Evolutionary conservation across 2,329 filamentous ascomycete species (phyloP).

Genomic region (Furcasterigmium sp.): DNA sequence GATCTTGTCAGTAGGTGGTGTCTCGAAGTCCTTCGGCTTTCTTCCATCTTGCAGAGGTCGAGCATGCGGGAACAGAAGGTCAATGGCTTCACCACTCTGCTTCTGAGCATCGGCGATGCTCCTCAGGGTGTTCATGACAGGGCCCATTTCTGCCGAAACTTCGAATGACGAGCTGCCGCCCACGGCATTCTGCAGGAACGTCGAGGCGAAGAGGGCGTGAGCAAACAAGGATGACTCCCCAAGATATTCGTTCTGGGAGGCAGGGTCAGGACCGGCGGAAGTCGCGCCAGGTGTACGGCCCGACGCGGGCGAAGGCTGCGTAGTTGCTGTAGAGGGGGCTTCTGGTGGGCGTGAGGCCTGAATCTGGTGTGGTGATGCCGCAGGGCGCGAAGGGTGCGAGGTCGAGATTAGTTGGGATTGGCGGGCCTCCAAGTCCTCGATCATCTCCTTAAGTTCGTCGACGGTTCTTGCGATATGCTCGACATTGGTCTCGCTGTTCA

Average conservation of each 20-base stretch:
- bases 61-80: neutral
- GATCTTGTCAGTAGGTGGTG: neutral
- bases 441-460: slow-evolving; percentile 8
- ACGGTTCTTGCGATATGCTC: slow-evolving; percentile 10
- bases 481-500: slow-evolving; percentile 10
- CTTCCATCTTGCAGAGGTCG: neutral
- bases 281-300: neutral
- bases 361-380: neutral
- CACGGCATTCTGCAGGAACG: slow-evolving; percentile 15
- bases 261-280: neutral
- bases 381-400: neutral
- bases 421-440: neutral
- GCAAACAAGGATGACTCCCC: slow-evolving; percentile 13
- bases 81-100: neutral
- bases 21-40: neutral
- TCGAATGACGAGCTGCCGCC: slow-evolving; percentile 9
- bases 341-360: neutral
- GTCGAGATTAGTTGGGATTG: neutral
- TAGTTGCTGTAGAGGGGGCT: neutral
- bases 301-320: neutral
- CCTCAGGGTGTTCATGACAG: neutral
- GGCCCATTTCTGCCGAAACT: slow-evolving; percentile 3
- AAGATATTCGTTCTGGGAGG: slow-evolving; percentile 11
- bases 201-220: slow-evolving; percentile 14
- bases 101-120: neutral